These are phyloP conservation scores for Emericellopsis cladophorae DNA, from an alignment of 2,329 filamentous ascomycete genomes.

Conservation along the genomic window DNA sequence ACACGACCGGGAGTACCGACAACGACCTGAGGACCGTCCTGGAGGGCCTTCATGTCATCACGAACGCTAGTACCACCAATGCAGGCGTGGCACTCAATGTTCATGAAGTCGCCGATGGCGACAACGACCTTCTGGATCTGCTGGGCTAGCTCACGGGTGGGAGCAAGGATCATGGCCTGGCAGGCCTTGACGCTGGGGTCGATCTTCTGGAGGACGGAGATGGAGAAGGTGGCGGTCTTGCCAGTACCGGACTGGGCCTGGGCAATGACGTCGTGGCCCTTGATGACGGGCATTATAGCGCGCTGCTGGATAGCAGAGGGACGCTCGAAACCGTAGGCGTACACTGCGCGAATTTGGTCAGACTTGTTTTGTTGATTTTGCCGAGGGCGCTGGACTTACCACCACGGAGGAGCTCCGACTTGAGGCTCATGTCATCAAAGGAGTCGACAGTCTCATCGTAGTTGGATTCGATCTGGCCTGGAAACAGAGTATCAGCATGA, in stretches of 20 bases:
- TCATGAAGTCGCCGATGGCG: slow-evolving; percentile 99
- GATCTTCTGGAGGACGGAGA: slow-evolving; percentile 98
- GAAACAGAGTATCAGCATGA: slow-evolving; percentile 12
- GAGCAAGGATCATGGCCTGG: slow-evolving; percentile 96
- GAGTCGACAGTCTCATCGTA: slow-evolving; percentile 99
- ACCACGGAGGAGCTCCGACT: slow-evolving; percentile 94
- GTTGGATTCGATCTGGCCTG: slow-evolving; percentile 99
- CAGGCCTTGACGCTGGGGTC: slow-evolving; percentile 89
- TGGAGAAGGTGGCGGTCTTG: slow-evolving; percentile 99
- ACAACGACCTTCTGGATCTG: slow-evolving; percentile 99
- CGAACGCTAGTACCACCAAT: slow-evolving; percentile 97
- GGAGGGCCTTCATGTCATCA: slow-evolving; percentile 96
- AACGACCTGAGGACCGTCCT: slow-evolving; percentile 92
- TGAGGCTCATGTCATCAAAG: slow-evolving; percentile 96
- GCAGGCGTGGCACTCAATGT: slow-evolving; percentile 96
- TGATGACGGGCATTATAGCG: slow-evolving; percentile 99
- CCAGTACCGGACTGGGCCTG: slow-evolving; percentile 99
- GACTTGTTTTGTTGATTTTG: slow-evolving; percentile 9
- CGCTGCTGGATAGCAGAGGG: slow-evolving; percentile 99
- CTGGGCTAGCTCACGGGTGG: slow-evolving; percentile 95
- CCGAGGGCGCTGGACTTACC: slow-evolving; percentile 29
- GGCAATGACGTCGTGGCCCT: slow-evolving; percentile 98
- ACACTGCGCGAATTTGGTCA: slow-evolving; percentile 41
- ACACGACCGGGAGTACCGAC: slow-evolving; percentile 98
- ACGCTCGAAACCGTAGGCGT: slow-evolving; percentile 99